Base-by-base conservation (phyloP, 2,329 filamentous ascomycete species). In the Pseudocercospora musae region DNA sequence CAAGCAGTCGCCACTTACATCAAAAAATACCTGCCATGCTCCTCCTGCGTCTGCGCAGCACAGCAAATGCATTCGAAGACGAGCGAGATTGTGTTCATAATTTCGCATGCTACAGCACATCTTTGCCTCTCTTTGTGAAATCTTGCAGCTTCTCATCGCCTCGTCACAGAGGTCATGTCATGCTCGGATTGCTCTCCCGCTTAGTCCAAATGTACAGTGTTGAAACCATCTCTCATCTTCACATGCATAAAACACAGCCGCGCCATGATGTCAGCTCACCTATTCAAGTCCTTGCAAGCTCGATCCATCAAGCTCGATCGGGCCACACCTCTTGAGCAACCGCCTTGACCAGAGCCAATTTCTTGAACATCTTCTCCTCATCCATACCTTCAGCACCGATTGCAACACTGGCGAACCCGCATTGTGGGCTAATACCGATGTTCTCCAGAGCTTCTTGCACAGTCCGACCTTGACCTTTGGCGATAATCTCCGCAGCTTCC, bases 361-460 rank as follows among this genome's bases (percentile, higher is more conserved):
- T 76, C 18, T 69, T 71, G 63, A 76, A 76, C 74, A 76, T 76
- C 71, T 73, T 74, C 65, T 74, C 70, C 68, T 74, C 73, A 18
- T 72, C 74, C 72, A 77, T 76, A 27, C 72, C 74, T 57, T 75
- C 73, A 20, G 73, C 74, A 13, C 73, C 73, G 20, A 75, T 63
- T 42, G 74, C 75, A n/a, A 74, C 72, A 65, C 71, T 74, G 7
- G 74, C 74, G 60, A 77, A 77, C 10, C 75, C 75, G 66, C 75
- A 77, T 67, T 77, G 75, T 49, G 75, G 75, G 49, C 68, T 72
- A 40, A 77, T 74, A 10, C 74, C 74, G 46, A 77, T 74, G 58
- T 72, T 73, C 68, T 75, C 70, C 72, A 77, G 70, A 20, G 74
- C 75, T 66, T 76, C 71, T 64, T 75, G 62, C n/a, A 69, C 68